phyloP scores from a whole-genome alignment of 2,329 filamentous ascomycete genomes.

The Escovopsis sp. region DNA sequence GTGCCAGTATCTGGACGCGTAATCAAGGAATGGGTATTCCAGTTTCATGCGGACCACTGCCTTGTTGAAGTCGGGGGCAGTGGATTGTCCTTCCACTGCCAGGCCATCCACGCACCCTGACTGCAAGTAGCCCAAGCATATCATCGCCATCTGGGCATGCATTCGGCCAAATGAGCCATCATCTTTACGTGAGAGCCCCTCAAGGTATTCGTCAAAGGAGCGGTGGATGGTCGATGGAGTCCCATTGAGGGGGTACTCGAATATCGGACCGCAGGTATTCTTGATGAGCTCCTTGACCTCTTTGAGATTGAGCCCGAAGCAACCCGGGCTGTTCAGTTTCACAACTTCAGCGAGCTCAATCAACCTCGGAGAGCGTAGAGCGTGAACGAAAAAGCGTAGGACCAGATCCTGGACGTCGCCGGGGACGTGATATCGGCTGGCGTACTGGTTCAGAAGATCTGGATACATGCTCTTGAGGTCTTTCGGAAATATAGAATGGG shows the following conservation, averaged over 20 bases:
- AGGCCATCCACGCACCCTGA: conserved; percentile 6
- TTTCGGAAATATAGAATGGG: conserved; percentile 19
- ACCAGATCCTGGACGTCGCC: conserved; percentile 22
- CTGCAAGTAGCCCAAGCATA: conserved; percentile 10
- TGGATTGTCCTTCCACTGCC: too few relatives aligned
- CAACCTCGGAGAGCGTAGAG: conserved; percentile 25
- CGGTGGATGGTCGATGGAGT: conserved; percentile 31
- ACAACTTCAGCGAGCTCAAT: conserved; percentile 25
- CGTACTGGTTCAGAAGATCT: conserved; percentile 24
- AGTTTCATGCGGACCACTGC: conserved; percentile 4
- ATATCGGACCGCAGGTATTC: conserved; percentile 25
- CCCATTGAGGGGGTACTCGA: conserved; percentile 30
- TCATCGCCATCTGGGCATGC: conserved; percentile 10
- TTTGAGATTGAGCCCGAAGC: conserved; percentile 8
- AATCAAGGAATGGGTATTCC: conserved; percentile 15
- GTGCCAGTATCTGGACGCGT: conserved; percentile 17
- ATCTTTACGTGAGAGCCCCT: conserved; percentile 8
- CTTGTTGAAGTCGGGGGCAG: background rate
- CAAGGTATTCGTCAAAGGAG: conserved; percentile 32
- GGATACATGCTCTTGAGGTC: conserved; percentile 26
- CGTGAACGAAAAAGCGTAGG: conserved; percentile 26
- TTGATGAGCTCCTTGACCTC: conserved; percentile 23
- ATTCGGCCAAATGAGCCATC: conserved; percentile 5
- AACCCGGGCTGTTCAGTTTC: conserved; percentile 2
- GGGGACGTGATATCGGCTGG: conserved; percentile 16